phyloP scores from a whole-genome alignment of 2,329 filamentous ascomycete genomes.

The Fusarium chaquense region DNA sequence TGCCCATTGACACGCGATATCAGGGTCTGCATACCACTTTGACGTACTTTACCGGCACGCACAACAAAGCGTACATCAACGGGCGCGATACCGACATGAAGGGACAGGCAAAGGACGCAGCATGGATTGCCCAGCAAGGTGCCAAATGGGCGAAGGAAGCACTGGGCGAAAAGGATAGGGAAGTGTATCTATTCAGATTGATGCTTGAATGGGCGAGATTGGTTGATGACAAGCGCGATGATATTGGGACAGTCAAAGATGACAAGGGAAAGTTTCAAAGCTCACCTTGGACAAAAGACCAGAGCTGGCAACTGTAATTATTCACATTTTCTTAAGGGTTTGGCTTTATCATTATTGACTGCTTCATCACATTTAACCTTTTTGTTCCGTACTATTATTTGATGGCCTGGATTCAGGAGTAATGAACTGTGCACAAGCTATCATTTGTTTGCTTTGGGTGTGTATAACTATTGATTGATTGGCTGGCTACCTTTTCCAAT shows the following conservation, averaged over 20 bases:
- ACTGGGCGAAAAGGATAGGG: constrained; percentile 78
- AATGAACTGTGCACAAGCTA: not conserved
- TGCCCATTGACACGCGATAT: constrained; percentile 79
- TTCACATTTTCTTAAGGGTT: not conserved
- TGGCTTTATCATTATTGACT: not conserved
- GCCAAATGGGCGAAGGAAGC: constrained; percentile 73
- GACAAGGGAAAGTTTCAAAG: constrained; percentile 48
- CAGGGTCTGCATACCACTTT: constrained; percentile 80
- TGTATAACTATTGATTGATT: not conserved
- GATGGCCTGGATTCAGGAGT: not conserved
- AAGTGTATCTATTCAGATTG: constrained; percentile 82
- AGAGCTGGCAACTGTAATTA: constrained; percentile 39
- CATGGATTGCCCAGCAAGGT: constrained; percentile 75
- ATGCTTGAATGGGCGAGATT: constrained; percentile 82
- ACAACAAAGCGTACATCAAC: constrained; percentile 56
- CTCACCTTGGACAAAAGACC: constrained; percentile 48
- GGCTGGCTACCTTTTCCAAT: not conserved
- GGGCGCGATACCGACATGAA: constrained; percentile 62
- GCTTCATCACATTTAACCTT: not conserved
- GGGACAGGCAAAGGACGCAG: constrained; percentile 63
- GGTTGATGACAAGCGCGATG: constrained; percentile 70
- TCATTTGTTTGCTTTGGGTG: not conserved
- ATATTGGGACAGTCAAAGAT: constrained; percentile 54
- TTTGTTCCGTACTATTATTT: not conserved
- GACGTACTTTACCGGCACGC: constrained; percentile 77